Conservation (phyloP, 495 filamentous ascomycete genomes). For the Penicillium riverlandense region DNA sequence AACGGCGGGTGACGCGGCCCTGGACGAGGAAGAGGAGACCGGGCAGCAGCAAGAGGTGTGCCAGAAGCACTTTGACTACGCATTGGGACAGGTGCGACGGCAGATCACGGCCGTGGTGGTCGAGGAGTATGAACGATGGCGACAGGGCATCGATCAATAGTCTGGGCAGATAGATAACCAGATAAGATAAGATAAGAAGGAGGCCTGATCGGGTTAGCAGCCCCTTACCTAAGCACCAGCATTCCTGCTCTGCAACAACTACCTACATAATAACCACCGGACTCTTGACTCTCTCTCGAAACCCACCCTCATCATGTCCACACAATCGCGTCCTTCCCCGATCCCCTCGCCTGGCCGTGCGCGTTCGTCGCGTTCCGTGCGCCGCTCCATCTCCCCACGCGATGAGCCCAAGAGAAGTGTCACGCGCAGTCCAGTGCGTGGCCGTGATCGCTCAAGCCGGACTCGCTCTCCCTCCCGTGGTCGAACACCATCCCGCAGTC, state of each 20-base stretch:
- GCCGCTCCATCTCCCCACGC: constrained; percentile 44
- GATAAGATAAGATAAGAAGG: neutral
- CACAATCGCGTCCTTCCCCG: constrained; percentile 15
- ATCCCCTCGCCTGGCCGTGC: constrained; percentile 9
- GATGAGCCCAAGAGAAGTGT: constrained; percentile 26
- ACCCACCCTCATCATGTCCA: constrained; percentile 14
- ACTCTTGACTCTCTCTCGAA: neutral
- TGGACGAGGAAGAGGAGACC: constrained; percentile 46
- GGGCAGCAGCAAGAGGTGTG: constrained; percentile 42
- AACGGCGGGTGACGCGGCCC: constrained; percentile 51
- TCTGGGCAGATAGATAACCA: too few relatives aligned
- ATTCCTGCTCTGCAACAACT: too few relatives aligned
- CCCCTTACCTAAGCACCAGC: too few relatives aligned
- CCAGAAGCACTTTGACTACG: constrained; percentile 57
- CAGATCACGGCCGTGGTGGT: constrained; percentile 64
- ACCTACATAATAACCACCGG: neutral
- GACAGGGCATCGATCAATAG: constrained; percentile 9
- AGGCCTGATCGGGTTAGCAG: constrained; percentile 7
- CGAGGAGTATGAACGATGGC: constrained; percentile 61
- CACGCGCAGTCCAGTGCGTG: constrained; percentile 32
- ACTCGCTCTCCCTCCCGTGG: constrained; percentile 38
- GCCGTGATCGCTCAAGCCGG: constrained; percentile 30
- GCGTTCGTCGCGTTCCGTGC: constrained; percentile 24
- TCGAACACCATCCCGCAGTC: constrained; percentile 28
- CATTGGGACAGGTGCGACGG: constrained; percentile 53